phyloP scores from a whole-genome alignment of 2,329 filamentous ascomycete species.

The Diaporthe longicolla region DNA sequence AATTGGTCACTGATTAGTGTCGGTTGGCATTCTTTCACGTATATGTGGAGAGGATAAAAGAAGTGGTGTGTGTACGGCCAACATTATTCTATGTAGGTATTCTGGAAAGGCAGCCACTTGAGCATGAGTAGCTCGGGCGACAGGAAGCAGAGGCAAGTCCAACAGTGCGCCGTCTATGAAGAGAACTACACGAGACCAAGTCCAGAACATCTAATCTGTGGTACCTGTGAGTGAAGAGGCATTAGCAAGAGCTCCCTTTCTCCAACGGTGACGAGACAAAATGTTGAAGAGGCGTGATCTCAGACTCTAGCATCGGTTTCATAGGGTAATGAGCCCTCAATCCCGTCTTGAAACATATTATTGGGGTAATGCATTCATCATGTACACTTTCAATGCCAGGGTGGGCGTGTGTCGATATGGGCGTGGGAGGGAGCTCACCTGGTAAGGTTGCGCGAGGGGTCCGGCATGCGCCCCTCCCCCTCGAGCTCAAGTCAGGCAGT shows the following conservation, averaged over 20 bases:
- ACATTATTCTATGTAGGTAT: too few relatives aligned
- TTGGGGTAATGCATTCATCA: conserved; percentile 45
- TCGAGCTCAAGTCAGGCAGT: too few relatives aligned
- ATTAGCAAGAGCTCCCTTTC: conserved; percentile 3
- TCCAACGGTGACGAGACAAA: not conserved
- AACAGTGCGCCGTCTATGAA: not conserved
- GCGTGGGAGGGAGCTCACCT: conserved; percentile 7
- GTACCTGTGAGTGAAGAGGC: not conserved
- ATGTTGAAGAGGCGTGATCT: conserved; percentile 16
- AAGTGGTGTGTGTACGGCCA: too few relatives aligned
- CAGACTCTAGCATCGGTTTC: conserved; percentile 50
- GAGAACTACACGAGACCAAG: not conserved
- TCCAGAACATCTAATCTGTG: not conserved
- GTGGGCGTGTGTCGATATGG: not conserved
- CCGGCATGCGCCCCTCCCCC: not conserved
- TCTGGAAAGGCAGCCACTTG: not conserved
- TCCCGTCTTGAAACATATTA: conserved; percentile 58
- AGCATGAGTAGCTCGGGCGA: not conserved
- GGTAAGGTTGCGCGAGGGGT: not conserved
- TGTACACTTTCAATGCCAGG: conserved; percentile 23
- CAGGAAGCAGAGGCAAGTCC: not conserved
- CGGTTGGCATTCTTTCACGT: too few relatives aligned
- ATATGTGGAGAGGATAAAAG: too few relatives aligned
- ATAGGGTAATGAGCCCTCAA: conserved; percentile 50
- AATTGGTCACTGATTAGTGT: too few relatives aligned